Base-by-base conservation (phyloP, 306 rosid species). In the Citrullus colocynthis region DNA sequence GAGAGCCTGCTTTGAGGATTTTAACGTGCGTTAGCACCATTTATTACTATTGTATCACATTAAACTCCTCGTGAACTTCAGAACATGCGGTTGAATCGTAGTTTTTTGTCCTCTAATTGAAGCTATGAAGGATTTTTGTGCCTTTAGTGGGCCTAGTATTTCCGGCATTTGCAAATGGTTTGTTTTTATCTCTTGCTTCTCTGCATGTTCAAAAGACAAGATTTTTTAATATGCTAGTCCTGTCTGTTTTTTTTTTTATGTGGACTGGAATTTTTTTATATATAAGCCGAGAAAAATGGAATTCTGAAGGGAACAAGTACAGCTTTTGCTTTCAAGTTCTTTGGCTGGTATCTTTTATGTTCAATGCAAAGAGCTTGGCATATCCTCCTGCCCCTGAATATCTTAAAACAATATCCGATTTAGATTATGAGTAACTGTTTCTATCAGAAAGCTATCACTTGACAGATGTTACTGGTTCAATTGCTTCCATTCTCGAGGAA, bases 81-180 rank as follows among this genome's bases (percentile, higher is more conserved):
- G 60, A 72, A 72, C 15, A 51, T 28, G 60, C 8, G 42, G 60
- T 49, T 16, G 44, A 72, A 30, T 48, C 77, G 4, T 30, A 72
- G 5, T 48, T 14, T 49, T 72, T 51, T 49, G 60, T 51, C 77
- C 21, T 51, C 77, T 4, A 49, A 49, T 72, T 24, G 42, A 72
- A 16, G 77, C 44, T 30, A 28, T 49, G 60, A 16, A 49, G 54
- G 52, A 67, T 67, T 42, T 67, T 67, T 67, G 34, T 20, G 34
- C 30, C 18, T 67, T 65, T 39, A 39, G 73, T 39, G 73, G 73
- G 73, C 73, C 73, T 18, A 4, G 30, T 39, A 42, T 65, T 39
- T 65, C 73, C 49, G 52, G 74, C 74, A 67, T 41, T 67, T 67
- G 74, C 73, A n/a, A 67, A 67, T 42, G 54, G 18, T 11, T 67